A percentile compares a stretch with the other conserved stretches of the same genome.
Evolutionary conservation across 2,329 filamentous ascomycete species (phyloP).

Genomic region (Harringtonia aguacate): DNA sequence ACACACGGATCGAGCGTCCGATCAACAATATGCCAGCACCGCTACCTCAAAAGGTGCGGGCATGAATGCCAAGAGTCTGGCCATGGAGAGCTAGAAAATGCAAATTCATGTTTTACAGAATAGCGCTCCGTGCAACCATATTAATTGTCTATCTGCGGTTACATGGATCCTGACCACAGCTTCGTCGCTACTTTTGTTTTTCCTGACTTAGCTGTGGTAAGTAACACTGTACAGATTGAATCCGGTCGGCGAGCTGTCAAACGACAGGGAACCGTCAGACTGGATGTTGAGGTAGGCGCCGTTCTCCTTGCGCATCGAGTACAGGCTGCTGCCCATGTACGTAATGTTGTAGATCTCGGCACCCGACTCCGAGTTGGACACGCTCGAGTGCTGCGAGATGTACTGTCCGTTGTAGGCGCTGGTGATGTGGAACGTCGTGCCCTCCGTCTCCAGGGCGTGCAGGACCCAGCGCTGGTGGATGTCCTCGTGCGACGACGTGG

Average conservation of each 20-base stretch:
- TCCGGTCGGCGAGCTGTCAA: constrained; percentile 8
- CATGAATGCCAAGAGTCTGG: neutral
- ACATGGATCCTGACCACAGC: too few species aligned
- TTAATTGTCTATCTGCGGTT: too few species aligned
- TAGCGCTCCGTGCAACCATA: too few species aligned
- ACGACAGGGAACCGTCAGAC: constrained; percentile 10
- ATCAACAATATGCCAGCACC: constrained; percentile 6
- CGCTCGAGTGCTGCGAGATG: constrained; percentile 12
- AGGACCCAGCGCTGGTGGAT: constrained; percentile 38
- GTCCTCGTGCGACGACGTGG: constrained; percentile 24
- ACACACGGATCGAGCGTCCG: constrained; percentile 30
- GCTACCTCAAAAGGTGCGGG: constrained; percentile 6
- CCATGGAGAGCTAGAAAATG: too few species aligned
- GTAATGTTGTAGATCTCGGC: constrained; percentile 15
- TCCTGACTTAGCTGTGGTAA: constrained; percentile 13
- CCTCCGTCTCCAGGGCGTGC: constrained; percentile 24
- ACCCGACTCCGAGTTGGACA: constrained; percentile 10
- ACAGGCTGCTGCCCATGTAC: constrained; percentile 14
- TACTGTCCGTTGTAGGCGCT: constrained; percentile 15
- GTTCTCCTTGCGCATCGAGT: constrained; percentile 16
- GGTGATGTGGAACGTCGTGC: constrained; percentile 16
- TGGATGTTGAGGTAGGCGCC: constrained; percentile 14
- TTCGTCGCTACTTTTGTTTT: too few species aligned
- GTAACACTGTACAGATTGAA: constrained; percentile 16
- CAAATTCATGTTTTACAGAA: too few species aligned